Base-by-base conservation (phyloP, 2,329 filamentous ascomycete genomes). In the Claviceps sp. region DNA sequence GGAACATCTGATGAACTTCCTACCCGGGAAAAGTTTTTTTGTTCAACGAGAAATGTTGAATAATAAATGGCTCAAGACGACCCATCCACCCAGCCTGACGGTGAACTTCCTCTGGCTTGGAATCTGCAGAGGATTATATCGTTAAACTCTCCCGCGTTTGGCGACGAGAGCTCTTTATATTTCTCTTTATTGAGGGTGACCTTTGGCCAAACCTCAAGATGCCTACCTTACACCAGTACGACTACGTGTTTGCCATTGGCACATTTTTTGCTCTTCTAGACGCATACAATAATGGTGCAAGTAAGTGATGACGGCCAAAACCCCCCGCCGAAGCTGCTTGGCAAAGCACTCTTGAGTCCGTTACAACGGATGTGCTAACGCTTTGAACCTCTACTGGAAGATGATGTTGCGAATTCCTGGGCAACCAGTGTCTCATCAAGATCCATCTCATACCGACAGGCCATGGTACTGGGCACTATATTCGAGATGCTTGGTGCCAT, bases 391-490 rank as follows among this genome's bases (percentile, higher is more conserved):
- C 30, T 14, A 7, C 10, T 45, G 13, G 11, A n/a, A 84, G 81
- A 89, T 68, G 87, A 90, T 84, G 86, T 91, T 53, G 86, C 87
- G 63, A 91, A 91, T 70, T 73, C 86, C 49, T 90, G 85, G 83
- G 86, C 86, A 7, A 90, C 87, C 60, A 84, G 80, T 44, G 58
- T 90, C 54, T 89, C 86, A 19, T 89, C 86, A n/a, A 73, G 86
- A 51, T 89, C 86, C 58, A 74, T 88, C 61, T 73, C 81, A 2
- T 85, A 87, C 70, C 68, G 77, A 57, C 80, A 84, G 68, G 83
- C 80, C 55, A 83, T 83, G 79, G 58, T 82, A 40, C 69, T 85
- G 47, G 77, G 80, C 42, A 76, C 77, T 48, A 67, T 85, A 55
- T 85, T 85, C 65, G 82, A 87, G 64, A 74, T 85, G 66, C 65